These are phyloP conservation scores for Suaeda aralocaspica DNA, from an alignment of 148 eudicot species.

Conservation along the genomic window DNA sequence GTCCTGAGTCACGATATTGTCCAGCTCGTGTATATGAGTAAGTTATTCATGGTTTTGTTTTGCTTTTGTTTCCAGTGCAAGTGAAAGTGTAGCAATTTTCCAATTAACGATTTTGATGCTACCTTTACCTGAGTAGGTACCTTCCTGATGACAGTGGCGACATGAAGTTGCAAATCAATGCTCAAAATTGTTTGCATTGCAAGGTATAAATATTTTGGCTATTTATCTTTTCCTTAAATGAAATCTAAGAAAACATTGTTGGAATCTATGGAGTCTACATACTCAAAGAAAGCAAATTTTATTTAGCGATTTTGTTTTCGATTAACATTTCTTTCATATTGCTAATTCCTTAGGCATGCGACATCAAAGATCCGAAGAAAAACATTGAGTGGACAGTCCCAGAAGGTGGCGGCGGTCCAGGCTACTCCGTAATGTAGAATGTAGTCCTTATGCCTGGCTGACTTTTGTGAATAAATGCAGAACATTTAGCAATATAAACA, in stretches of 20 bases:
- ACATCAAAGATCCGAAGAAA: constrained; percentile 92
- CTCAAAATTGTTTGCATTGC: constrained; percentile 98
- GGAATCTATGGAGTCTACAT: no score
- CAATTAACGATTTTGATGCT: constrained; percentile 6
- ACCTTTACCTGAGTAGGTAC: constrained; percentile 45
- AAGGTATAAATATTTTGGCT: constrained; percentile 45
- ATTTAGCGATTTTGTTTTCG: neutral
- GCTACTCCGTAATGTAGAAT: constrained; percentile 77
- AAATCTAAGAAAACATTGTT: no score
- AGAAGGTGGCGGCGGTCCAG: constrained; percentile 97
- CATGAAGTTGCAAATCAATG: constrained; percentile 81
- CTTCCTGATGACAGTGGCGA: constrained; percentile 58
- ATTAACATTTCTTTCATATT: neutral
- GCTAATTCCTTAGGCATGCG: constrained; percentile 68
- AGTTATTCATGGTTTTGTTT: constrained; percentile 12
- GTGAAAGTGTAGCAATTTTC: neutral
- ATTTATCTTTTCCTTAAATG: no score
- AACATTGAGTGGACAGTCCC: constrained; percentile 97
- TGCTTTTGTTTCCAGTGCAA: neutral
- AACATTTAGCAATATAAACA: neutral
- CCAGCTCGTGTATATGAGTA: constrained; percentile 99
- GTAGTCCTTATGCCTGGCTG: neutral
- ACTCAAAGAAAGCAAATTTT: no score
- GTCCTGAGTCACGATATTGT: constrained; percentile 88
- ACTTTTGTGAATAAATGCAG: neutral